These are phyloP conservation scores for Xylariaceae sp. DNA, from an alignment of 2,329 filamentous ascomycete species.

Conservation along the genomic window DNA sequence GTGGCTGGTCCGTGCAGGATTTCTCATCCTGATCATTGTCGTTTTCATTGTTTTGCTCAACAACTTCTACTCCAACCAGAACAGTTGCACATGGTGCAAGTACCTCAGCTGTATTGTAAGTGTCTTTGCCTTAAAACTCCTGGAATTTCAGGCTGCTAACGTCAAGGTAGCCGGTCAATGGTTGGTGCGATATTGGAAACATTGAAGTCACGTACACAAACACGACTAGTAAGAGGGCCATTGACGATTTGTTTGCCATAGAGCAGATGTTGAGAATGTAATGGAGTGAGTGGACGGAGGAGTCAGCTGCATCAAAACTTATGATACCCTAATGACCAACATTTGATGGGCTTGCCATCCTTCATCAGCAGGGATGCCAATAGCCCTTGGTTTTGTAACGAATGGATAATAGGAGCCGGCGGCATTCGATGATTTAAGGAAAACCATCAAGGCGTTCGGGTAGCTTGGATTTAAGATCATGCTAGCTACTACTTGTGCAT, in stretches of 20 bases:
- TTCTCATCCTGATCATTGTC: slow-evolving; percentile 74
- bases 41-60: slow-evolving; percentile 82
- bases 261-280: slow-evolving; percentile 13
- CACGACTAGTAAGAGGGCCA: slow-evolving; percentile 10
- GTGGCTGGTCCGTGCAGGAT: slow-evolving; percentile 82
- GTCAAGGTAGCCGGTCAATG: slow-evolving; percentile 23
- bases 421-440: no score
- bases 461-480: no score
- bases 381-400: neutral
- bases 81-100: slow-evolving; percentile 87
- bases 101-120: slow-evolving; percentile 89
- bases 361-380: neutral
- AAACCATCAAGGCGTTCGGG: no score
- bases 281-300: neutral
- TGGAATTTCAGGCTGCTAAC: slow-evolving; percentile 2
- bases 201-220: slow-evolving; percentile 17
- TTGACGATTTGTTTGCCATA: slow-evolving; percentile 12
- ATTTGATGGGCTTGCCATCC: neutral
- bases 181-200: slow-evolving; percentile 29
- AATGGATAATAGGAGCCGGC: neutral
- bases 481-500: no score
- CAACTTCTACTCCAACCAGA: slow-evolving; percentile 82
- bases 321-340: neutral
- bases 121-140: slow-evolving; percentile 22
- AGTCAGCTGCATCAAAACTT: neutral